Conservation (phyloP, 129 eudicot genomes). For the Helichrysum umbraculigerum region DNA sequence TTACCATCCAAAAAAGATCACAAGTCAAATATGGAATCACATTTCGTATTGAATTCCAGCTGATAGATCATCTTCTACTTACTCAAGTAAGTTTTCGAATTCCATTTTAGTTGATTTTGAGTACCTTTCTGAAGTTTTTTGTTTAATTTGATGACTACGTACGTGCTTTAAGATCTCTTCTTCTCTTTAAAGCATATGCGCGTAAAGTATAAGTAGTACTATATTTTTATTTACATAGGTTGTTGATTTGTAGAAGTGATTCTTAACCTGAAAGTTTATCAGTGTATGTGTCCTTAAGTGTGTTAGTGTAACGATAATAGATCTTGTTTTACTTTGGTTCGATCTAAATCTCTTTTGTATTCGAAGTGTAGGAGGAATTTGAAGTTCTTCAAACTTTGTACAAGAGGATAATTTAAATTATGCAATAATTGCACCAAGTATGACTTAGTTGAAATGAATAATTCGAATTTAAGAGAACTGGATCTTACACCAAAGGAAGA, state of each 20-base stretch:
- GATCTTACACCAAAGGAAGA: slow-evolving; percentile 38
- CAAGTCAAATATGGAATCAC: neutral
- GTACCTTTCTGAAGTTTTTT: neutral
- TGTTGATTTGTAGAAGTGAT: neutral
- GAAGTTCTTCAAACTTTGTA: neutral
- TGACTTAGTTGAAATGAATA: slow-evolving; percentile 39
- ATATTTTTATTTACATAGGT: no score
- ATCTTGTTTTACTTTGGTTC: neutral
- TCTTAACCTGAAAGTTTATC: slow-evolving; percentile 18
- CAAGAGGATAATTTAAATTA: neutral
- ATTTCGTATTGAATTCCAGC: slow-evolving; percentile 13
- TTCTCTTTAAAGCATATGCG: no score
- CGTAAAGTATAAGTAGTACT: no score
- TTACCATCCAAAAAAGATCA: neutral
- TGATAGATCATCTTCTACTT: slow-evolving; percentile 4
- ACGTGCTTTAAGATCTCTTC: no score
- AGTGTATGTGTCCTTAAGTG: slow-evolving; percentile 1
- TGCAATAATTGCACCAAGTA: slow-evolving; percentile 13
- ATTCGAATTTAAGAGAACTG: slow-evolving; percentile 27
- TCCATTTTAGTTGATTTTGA: neutral
- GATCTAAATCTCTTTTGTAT: neutral
- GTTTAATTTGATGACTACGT: no score
- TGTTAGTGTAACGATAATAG: neutral
- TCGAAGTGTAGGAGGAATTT: neutral
- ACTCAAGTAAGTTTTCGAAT: slow-evolving; percentile 29